A percentile compares a stretch with the other conserved stretches of the same genome.
Conservation (phyloP, 305 asterid genomes). For the Fraxinus dipetala region DNA sequence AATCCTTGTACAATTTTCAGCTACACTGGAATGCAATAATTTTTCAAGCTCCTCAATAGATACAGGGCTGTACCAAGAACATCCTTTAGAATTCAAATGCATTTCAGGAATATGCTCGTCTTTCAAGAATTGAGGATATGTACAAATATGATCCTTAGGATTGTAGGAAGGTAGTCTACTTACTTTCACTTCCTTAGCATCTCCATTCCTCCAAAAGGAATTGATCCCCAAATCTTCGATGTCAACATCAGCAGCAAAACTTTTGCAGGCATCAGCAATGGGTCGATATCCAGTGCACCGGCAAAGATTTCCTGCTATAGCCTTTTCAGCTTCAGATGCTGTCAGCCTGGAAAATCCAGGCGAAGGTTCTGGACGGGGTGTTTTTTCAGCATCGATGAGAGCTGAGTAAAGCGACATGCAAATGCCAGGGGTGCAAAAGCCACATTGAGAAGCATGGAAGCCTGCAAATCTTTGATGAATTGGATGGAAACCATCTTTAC, state of each 20-base stretch:
- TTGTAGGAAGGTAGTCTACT: slow-evolving; percentile 45
- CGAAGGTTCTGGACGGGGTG: slow-evolving; percentile 28
- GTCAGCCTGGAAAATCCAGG: slow-evolving; percentile 65
- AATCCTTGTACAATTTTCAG: slow-evolving; percentile 23
- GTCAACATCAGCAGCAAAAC: slow-evolving; percentile 44
- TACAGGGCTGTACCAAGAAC: slow-evolving; percentile 58
- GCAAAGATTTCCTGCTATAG: slow-evolving; percentile 69
- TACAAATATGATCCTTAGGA: slow-evolving; percentile 27
- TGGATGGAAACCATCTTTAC: slow-evolving; percentile 50
- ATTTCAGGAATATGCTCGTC: slow-evolving; percentile 20
- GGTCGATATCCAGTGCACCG: slow-evolving; percentile 87
- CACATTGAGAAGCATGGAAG: slow-evolving; percentile 86
- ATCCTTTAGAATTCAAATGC: slow-evolving; percentile 37
- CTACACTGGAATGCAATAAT: slow-evolving; percentile 35
- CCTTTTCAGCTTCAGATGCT: slow-evolving; percentile 66
- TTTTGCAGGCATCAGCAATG: slow-evolving; percentile 61
- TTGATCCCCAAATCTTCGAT: slow-evolving; percentile 74
- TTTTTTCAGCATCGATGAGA: slow-evolving; percentile 52
- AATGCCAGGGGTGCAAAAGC: slow-evolving; percentile 84
- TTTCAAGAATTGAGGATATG: slow-evolving; percentile 39
- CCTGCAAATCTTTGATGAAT: slow-evolving; percentile 74
- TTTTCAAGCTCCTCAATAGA: slow-evolving; percentile 49
- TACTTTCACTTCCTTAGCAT: slow-evolving; percentile 33
- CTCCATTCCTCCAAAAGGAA: slow-evolving; percentile 62
- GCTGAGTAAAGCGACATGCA: slow-evolving; percentile 73